Evolutionary conservation across 768 basidiomycete genomes (phyloP).

Genomic region (Mycena epipterygia): DNA sequence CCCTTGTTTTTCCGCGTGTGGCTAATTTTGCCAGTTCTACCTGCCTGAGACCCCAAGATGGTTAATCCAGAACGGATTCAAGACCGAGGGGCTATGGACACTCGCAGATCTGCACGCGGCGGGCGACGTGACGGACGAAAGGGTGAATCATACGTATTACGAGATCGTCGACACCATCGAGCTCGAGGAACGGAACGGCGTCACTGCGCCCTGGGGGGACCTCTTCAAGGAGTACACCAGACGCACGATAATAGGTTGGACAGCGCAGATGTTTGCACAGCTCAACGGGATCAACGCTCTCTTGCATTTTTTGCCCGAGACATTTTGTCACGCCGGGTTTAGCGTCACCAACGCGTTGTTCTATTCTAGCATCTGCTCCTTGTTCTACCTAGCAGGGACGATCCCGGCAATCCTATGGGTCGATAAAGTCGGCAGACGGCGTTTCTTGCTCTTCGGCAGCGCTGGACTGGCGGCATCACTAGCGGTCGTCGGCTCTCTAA

Average conservation of each 20-base stretch:
- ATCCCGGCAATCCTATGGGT: constrained; percentile 68
- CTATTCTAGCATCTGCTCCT: constrained; percentile 60
- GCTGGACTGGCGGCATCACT: constrained; percentile 58
- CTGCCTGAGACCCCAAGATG: constrained; percentile 68
- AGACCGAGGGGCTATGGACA: constrained; percentile 61
- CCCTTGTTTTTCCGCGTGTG: neutral
- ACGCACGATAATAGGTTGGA: constrained; percentile 64
- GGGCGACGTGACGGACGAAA: constrained; percentile 59
- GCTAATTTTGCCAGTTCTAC: constrained; percentile 39
- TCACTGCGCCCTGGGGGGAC: constrained; percentile 57
- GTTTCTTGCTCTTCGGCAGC: constrained; percentile 64
- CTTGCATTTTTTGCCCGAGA: constrained; percentile 69
- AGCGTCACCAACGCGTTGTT: constrained; percentile 57
- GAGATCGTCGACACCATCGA: constrained; percentile 58
- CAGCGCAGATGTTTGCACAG: constrained; percentile 68
- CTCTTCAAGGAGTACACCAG: constrained; percentile 65
- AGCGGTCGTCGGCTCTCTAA: constrained; percentile 66
- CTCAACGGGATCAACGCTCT: constrained; percentile 72
- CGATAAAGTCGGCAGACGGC: constrained; percentile 65
- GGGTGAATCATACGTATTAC: constrained; percentile 61
- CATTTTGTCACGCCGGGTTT: constrained; percentile 65
- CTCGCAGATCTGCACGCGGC: constrained; percentile 71
- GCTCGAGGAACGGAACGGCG: constrained; percentile 41
- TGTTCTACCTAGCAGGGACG: constrained; percentile 64
- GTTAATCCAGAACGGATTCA: constrained; percentile 67